A percentile compares a stretch with the other conserved stretches of the same genome.
Conservation (phyloP, 345 rosid genomes). For the Clausena lansium region DNA sequence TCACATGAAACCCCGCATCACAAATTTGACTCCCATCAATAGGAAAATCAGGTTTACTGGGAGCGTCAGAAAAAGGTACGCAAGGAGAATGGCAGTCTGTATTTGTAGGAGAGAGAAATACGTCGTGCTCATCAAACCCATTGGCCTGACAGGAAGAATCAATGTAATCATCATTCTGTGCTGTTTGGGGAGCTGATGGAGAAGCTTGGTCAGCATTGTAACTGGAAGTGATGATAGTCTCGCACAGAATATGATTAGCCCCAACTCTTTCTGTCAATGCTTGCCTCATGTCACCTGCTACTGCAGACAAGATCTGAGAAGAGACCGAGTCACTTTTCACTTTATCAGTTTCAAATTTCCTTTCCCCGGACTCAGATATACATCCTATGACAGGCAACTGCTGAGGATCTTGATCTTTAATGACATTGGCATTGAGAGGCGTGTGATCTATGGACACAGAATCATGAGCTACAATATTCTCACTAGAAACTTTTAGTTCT, state of each 20-base stretch:
- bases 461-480: neutral
- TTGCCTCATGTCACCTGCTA: neutral
- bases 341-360: neutral
- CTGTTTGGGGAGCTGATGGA: neutral
- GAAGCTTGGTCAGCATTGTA: neutral
- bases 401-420: neutral
- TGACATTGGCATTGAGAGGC: neutral
- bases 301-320: neutral
- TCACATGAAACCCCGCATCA: neutral
- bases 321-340: neutral
- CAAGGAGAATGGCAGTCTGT: neutral
- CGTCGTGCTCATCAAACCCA: neutral
- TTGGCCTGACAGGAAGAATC: neutral
- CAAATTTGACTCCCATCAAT: neutral
- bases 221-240: conserved; percentile 1
- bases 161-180: neutral
- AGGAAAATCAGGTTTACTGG: neutral
- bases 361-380: neutral
- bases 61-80: neutral
- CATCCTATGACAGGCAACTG: neutral
- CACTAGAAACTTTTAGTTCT: neutral
- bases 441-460: neutral
- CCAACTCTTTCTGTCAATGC: neutral
- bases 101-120: neutral
- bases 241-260: neutral